Evolutionary conservation across 176 grass and related monocot genomes (phyloP).

Genomic region (Olyra latifolia): DNA sequence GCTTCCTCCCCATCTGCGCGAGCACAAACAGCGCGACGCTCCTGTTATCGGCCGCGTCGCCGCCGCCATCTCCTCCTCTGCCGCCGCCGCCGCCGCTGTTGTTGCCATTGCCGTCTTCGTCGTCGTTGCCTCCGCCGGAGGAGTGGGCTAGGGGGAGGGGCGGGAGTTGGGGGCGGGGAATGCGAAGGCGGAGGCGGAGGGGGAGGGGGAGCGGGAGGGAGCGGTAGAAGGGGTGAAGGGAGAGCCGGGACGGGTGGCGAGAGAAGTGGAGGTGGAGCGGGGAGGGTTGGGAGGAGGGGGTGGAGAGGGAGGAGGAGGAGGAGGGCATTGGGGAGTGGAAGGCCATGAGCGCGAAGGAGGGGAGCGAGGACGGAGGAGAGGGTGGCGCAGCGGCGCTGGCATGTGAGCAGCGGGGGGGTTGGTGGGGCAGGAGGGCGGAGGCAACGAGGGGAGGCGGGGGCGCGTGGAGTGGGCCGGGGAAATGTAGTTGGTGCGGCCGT

Average conservation of each 20-base stretch:
- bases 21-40: constrained; percentile 63
- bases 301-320: constrained; percentile 17
- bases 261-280: not conserved
- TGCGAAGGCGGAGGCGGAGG: constrained; percentile 29
- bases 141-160: constrained; percentile 31
- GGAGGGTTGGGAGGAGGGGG: not conserved
- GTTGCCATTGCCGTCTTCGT: too few species aligned
- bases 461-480: not conserved
- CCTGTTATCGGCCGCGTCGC: constrained; percentile 7
- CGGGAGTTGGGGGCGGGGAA: constrained; percentile 25
- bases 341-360: constrained; percentile 18
- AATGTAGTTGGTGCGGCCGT: not conserved
- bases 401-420: not conserved
- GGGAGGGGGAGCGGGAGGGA: not conserved
- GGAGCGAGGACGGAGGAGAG: not conserved
- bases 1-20: constrained; percentile 46
- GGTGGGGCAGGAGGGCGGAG: not conserved
- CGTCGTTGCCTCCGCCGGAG: not conserved
- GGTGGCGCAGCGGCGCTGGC: not conserved
- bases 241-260: not conserved
- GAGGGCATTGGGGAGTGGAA: constrained; percentile 24
- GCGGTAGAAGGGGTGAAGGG: constrained; percentile 16
- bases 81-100: not conserved
- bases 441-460: not conserved
- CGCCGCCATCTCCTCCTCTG: not conserved